Percentiles rank a stretch among this genome's conserved stretches.
These are phyloP conservation scores for Syzygium syzygioides DNA, from an alignment of 441 rosid genomes.

Conservation along the genomic window DNA sequence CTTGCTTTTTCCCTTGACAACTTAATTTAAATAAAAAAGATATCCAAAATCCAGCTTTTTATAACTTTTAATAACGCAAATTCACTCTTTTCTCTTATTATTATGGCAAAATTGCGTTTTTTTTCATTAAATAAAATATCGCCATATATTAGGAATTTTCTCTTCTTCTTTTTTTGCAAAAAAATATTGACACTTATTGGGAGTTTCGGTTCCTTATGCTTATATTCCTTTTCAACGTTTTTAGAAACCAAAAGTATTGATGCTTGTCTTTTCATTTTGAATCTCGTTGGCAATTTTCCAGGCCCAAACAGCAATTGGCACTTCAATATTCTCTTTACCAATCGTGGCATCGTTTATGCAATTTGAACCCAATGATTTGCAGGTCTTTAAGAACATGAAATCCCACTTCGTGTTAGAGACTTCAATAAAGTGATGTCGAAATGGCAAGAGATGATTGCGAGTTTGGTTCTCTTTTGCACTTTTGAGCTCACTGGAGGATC, in stretches of 20 bases:
- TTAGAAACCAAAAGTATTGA: neutral
- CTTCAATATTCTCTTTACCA: neutral
- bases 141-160: neutral
- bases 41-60: neutral
- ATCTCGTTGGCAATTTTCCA: neutral
- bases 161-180: neutral
- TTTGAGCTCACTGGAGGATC: neutral
- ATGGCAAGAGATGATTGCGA: neutral
- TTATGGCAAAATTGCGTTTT: neutral
- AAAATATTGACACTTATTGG: neutral
- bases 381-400: neutral
- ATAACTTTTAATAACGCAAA: neutral
- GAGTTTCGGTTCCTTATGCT: neutral
- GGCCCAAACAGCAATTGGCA: neutral
- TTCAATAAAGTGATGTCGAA: neutral
- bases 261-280: neutral
- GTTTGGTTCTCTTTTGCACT: neutral
- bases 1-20: neutral
- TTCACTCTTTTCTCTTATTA: neutral
- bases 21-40: neutral
- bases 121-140: neutral
- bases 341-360: neutral
- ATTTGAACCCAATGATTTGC: neutral
- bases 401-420: neutral
- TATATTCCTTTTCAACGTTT: neutral